Percentiles rank a stretch among this genome's conserved stretches.
phyloP scores from a whole-genome alignment of 1,139 yeast genomes.

The Hansenula lynferdii region DNA sequence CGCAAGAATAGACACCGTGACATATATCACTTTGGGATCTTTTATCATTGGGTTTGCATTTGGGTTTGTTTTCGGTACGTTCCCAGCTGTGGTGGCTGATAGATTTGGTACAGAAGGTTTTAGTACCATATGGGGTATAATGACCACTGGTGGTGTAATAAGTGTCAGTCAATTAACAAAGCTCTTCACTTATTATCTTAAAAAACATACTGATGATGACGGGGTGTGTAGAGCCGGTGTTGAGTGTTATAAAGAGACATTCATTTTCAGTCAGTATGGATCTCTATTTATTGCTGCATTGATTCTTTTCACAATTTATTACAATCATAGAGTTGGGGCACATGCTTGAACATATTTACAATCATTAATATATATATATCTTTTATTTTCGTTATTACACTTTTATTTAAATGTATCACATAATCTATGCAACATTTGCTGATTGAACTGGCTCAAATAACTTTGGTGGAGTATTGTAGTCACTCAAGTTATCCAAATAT shows the following conservation, averaged over 20 bases:
- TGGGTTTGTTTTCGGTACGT: constrained; percentile 76
- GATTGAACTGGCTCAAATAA: constrained; percentile 4
- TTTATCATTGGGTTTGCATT: constrained; percentile 67
- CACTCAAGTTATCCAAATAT: constrained; percentile 39
- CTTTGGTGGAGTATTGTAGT: constrained; percentile 20
- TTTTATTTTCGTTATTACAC: not conserved
- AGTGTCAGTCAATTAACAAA: constrained; percentile 24
- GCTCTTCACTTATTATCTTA: constrained; percentile 36
- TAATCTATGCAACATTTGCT: not conserved
- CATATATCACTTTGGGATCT: constrained; percentile 43
- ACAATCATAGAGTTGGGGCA: constrained; percentile 1
- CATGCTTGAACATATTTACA: not conserved
- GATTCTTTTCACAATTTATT: constrained; percentile 10
- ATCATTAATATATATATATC: not conserved
- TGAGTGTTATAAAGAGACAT: constrained; percentile 11
- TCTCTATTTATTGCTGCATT: constrained; percentile 4
- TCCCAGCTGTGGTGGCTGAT: constrained; percentile 77
- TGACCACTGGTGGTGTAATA: constrained; percentile 51
- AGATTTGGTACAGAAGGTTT: constrained; percentile 68
- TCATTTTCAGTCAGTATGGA: constrained; percentile 8
- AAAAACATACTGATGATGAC: constrained; percentile 17
- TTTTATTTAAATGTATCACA: not conserved
- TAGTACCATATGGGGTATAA: constrained; percentile 77
- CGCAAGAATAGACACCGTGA: constrained; percentile 19
- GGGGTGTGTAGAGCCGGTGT: constrained; percentile 12